Conservation (phyloP, 495 filamentous ascomycete genomes). For the Xylaria castorea region DNA sequence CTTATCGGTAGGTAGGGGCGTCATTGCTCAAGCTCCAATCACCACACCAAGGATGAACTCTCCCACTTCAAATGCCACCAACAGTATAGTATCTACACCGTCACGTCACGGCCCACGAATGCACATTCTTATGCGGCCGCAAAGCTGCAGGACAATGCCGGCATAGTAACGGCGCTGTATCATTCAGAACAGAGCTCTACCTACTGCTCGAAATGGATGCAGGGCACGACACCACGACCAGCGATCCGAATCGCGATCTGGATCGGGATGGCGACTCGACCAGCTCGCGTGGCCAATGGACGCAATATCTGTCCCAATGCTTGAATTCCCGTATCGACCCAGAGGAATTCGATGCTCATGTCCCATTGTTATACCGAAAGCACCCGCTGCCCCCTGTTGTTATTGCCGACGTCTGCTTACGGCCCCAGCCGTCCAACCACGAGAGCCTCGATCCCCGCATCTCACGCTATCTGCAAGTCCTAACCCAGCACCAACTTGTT, state of each 20-base stretch:
- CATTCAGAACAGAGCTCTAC: background rate
- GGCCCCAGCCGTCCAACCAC: slow-evolving; percentile 54
- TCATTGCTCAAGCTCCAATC: background rate
- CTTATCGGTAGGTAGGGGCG: slow-evolving; percentile 10
- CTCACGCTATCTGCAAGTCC: slow-evolving; percentile 66
- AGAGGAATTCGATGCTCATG: slow-evolving; percentile 53
- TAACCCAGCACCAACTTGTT: slow-evolving; percentile 61
- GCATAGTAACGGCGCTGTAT: background rate
- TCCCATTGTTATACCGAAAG: slow-evolving; percentile 47
- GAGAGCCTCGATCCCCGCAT: slow-evolving; percentile 68
- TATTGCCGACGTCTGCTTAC: slow-evolving; percentile 67
- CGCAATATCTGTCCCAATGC: slow-evolving; percentile 53
- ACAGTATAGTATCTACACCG: background rate
- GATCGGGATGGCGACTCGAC: slow-evolving; percentile 20
- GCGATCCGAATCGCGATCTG: slow-evolving; percentile 7
- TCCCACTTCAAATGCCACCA: slow-evolving; percentile 6
- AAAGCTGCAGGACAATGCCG: background rate
- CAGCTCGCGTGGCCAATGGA: slow-evolving; percentile 47
- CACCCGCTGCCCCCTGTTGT: slow-evolving; percentile 51
- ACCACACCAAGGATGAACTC: background rate
- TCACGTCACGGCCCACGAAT: background rate
- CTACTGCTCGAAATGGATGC: background rate
- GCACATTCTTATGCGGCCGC: background rate
- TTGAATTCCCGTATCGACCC: slow-evolving; percentile 53
- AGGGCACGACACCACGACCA: background rate